These are phyloP conservation scores for Keithomyces neogunnii DNA, from an alignment of 2,329 filamentous ascomycete genomes.

Conservation along the genomic window DNA sequence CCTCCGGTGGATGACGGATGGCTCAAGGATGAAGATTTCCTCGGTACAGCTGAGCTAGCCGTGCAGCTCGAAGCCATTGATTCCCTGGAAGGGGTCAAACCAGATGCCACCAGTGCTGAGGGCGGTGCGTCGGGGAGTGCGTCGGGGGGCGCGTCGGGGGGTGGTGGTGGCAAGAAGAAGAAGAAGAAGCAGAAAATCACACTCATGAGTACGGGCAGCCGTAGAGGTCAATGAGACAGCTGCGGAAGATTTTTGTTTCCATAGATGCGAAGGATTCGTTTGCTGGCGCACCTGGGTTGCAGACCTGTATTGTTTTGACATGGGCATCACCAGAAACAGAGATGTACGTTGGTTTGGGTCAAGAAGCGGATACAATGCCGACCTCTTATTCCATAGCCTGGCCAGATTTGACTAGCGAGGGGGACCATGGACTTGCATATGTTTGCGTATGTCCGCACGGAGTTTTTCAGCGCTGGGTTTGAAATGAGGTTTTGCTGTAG, in stretches of 20 bases:
- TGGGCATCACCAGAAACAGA: background rate
- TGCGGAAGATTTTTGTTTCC: background rate
- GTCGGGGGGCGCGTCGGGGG: conserved; percentile 15
- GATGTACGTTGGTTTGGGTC: background rate
- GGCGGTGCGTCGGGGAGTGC: conserved; percentile 7
- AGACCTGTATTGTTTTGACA: background rate
- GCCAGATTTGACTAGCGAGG: background rate
- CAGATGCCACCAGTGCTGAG: conserved; percentile 7
- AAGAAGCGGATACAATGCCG: background rate
- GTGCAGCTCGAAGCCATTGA: conserved; percentile 49
- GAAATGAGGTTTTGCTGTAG: background rate
- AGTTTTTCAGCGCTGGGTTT: background rate
- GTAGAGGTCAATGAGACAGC: conserved; percentile 30
- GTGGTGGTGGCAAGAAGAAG: conserved; percentile 42
- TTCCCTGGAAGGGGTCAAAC: conserved; percentile 22
- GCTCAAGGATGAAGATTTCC: conserved; percentile 71
- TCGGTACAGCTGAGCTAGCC: conserved; percentile 52
- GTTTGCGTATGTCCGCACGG: background rate
- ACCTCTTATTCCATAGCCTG: background rate
- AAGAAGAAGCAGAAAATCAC: conserved; percentile 69
- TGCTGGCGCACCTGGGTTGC: background rate
- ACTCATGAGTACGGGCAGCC: conserved; percentile 59
- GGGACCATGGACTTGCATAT: background rate
- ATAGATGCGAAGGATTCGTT: background rate
- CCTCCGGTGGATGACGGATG: conserved; percentile 63